Evolutionary conservation across 495 filamentous ascomycete genomes (phyloP).

Genomic region (Cryomyces antarcticus): DNA sequence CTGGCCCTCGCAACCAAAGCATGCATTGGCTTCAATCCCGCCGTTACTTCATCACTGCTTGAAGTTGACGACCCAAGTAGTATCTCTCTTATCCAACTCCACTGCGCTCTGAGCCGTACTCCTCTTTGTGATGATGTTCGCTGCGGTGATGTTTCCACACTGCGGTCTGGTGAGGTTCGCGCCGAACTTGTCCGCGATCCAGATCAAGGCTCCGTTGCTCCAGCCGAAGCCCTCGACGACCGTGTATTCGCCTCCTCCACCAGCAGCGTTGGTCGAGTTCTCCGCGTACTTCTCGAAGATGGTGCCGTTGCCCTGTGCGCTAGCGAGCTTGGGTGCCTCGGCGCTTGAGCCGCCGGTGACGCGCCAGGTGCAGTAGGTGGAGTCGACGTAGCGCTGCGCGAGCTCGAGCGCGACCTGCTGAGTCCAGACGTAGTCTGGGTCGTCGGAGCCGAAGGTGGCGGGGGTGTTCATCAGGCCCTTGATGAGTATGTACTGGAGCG

Average conservation of each 20-base stretch:
- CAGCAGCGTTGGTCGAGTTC: slow-evolving; percentile 7
- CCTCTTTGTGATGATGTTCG: background rate
- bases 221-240: slow-evolving; percentile 15
- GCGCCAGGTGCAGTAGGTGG: slow-evolving; percentile 15
- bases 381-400: slow-evolving; percentile 13
- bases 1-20: too few relatives aligned
- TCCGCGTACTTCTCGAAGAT: slow-evolving; percentile 15
- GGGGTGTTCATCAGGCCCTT: slow-evolving; percentile 12
- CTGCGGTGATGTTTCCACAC: slow-evolving; percentile 10
- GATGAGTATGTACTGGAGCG: slow-evolving; percentile 12
- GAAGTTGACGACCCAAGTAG: too few relatives aligned
- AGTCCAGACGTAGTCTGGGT: slow-evolving; percentile 7
- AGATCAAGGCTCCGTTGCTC: slow-evolving; percentile 14
- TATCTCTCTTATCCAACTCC: slow-evolving; percentile 6
- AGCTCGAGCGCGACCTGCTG: slow-evolving; percentile 8
- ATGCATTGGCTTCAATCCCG: too few relatives aligned
- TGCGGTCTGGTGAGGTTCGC: slow-evolving; percentile 7
- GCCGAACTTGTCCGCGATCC: slow-evolving; percentile 12
- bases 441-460: background rate
- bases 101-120: slow-evolving; percentile 4
- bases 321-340: slow-evolving; percentile 2
- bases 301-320: slow-evolving; percentile 4
- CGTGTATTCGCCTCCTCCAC: slow-evolving; percentile 13
- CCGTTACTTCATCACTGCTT: too few relatives aligned
- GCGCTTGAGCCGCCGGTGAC: slow-evolving; percentile 10